Evolutionary conservation across 2,329 filamentous ascomycete genomes (phyloP).

Genomic region (Orbilia javanica): DNA sequence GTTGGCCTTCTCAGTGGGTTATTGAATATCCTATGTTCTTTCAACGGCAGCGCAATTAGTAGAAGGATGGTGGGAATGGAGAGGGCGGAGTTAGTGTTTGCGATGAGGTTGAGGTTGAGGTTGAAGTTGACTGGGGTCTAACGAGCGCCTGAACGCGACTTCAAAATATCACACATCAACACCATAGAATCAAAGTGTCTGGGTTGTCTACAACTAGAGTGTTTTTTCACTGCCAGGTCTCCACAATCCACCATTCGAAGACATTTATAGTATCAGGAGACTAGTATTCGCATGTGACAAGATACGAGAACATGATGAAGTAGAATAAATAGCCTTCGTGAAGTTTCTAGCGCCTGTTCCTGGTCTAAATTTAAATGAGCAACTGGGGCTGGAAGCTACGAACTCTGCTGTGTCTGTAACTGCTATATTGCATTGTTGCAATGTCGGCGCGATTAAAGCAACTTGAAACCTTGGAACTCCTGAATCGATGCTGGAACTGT

Average conservation of each 20-base stretch:
- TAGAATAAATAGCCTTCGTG: too few species aligned
- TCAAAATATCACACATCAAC: slow-evolving; percentile 36
- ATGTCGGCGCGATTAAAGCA: neutral
- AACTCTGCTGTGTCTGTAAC: neutral
- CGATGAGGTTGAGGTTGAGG: slow-evolving; percentile 37
- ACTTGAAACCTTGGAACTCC: neutral
- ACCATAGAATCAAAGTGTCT: neutral
- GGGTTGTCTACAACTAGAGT: neutral
- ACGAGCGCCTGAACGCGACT: slow-evolving; percentile 44
- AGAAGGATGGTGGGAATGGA: slow-evolving; percentile 27
- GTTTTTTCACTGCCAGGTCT: too few species aligned
- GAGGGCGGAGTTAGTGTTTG: slow-evolving; percentile 25
- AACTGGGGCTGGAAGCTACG: too few species aligned
- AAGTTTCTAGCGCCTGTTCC: too few species aligned
- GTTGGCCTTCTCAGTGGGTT: neutral
- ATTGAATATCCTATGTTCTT: slow-evolving; percentile 2
- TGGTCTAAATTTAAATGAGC: too few species aligned
- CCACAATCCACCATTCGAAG: too few species aligned
- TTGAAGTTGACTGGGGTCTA: slow-evolving; percentile 45
- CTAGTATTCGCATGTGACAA: too few species aligned
- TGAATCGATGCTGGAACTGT: neutral
- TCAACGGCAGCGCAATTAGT: slow-evolving; percentile 14
- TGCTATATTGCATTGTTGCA: neutral
- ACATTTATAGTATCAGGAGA: too few species aligned
- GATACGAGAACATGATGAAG: too few species aligned